Percentiles rank a stretch among this genome's conserved stretches.
Evolutionary conservation across 768 basidiomycete species (phyloP).

Genomic region (Leccinum boreale): DNA sequence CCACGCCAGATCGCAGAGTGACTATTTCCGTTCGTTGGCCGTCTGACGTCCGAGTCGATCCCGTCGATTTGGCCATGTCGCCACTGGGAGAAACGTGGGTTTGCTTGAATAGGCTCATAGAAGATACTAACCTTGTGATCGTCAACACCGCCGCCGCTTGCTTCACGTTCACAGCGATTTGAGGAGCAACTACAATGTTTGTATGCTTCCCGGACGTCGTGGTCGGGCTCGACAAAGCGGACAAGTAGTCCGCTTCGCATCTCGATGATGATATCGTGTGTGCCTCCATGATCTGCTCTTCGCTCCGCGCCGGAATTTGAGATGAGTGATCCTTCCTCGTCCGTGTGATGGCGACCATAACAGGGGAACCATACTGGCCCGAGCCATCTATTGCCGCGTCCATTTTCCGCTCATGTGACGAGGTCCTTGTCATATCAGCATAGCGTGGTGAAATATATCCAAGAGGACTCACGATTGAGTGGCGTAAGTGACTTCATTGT

Average conservation of each 20-base stretch:
- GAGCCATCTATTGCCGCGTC: not conserved
- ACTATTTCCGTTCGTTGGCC: not conserved
- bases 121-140: not conserved
- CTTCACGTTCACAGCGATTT: not conserved
- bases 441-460: not conserved
- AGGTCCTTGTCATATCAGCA: not conserved
- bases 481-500: not conserved
- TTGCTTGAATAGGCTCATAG: not conserved
- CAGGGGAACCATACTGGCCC: not conserved
- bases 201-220: not conserved
- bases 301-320: not conserved
- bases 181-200: not conserved
- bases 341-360: not conserved
- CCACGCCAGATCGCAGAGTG: not conserved
- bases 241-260: not conserved
- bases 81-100: not conserved
- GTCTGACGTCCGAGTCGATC: not conserved
- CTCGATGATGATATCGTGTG: not conserved
- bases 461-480: slow-evolving; percentile 3
- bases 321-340: not conserved
- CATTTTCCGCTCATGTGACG: not conserved
- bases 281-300: not conserved
- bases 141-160: not conserved
- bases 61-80: not conserved
- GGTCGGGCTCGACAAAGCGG: not conserved